phyloP scores from a whole-genome alignment of 2,329 filamentous ascomycete genomes.

The Ploettnerulaceae sp. region DNA sequence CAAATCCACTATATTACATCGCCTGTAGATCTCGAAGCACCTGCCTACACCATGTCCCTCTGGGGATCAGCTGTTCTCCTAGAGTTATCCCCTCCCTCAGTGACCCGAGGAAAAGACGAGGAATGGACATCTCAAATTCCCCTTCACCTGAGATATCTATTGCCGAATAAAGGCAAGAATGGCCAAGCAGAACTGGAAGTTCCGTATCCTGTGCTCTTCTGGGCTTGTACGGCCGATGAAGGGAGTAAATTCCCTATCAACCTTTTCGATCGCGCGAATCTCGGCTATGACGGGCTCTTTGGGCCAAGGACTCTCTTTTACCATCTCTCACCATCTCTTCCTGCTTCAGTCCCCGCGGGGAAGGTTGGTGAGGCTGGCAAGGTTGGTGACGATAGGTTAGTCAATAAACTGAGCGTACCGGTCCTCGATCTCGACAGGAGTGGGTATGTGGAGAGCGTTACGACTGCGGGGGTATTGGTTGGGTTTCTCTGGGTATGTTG shows the following conservation, averaged over 20 bases:
- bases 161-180: slow-evolving; percentile 45
- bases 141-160: slow-evolving; percentile 79
- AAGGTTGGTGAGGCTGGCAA: not conserved
- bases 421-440: slow-evolving; percentile 54
- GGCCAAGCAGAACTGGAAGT: slow-evolving; percentile 54
- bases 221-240: slow-evolving; percentile 71
- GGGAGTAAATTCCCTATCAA: slow-evolving; percentile 66
- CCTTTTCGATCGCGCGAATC: slow-evolving; percentile 77
- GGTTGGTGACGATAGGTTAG: slow-evolving; percentile 35
- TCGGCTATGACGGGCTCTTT: slow-evolving; percentile 86
- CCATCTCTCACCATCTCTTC: slow-evolving; percentile 54
- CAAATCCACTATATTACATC: slow-evolving; percentile 63
- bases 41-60: slow-evolving; percentile 66
- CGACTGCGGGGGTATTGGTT: slow-evolving; percentile 51
- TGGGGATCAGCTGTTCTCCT: slow-evolving; percentile 81
- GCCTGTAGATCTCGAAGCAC: slow-evolving; percentile 85
- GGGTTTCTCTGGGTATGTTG: slow-evolving; percentile 68
- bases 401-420: slow-evolving; percentile 56
- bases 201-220: slow-evolving; percentile 82
- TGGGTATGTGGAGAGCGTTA: slow-evolving; percentile 48
- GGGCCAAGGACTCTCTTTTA: slow-evolving; percentile 74
- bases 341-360: not conserved
- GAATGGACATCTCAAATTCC: slow-evolving; percentile 68
- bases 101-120: slow-evolving; percentile 27
- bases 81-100: slow-evolving; percentile 56